Evolutionary conservation across 306 rosid species (phyloP).

Genomic region (Nissolia schottii): DNA sequence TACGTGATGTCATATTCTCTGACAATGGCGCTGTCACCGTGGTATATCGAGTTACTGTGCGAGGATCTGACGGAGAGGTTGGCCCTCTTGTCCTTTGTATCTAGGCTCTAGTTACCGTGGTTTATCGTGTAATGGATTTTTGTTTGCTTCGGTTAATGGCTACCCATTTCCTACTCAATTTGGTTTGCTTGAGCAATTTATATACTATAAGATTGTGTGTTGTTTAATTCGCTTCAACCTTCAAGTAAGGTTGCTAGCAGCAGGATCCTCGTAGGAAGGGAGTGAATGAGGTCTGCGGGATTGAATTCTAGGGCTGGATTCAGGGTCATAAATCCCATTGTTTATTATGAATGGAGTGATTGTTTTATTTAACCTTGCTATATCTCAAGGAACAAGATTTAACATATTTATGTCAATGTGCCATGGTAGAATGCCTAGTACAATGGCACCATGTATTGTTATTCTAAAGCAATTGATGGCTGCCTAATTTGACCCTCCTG

Average conservation of each 20-base stretch:
- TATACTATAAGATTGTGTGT: neutral
- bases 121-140: neutral
- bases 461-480: neutral
- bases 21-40: constrained; percentile 91
- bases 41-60: constrained; percentile 83
- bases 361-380: neutral
- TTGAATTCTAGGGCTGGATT: neutral
- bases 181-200: neutral
- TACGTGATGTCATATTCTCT: constrained; percentile 92
- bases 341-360: neutral
- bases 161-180: neutral
- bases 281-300: neutral
- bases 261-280: neutral
- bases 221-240: neutral
- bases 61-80: constrained; percentile 99
- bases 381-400: neutral
- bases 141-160: neutral
- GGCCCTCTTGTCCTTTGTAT: constrained; percentile 6
- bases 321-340: neutral
- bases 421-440: neutral
- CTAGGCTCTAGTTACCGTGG: no score
- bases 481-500: neutral
- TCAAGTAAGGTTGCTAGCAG: neutral
- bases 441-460: neutral
- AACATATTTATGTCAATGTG: neutral